These are phyloP conservation scores for Chrysopogon serrulatus DNA, from an alignment of 176 grass and related monocot genomes.

Conservation along the genomic window DNA sequence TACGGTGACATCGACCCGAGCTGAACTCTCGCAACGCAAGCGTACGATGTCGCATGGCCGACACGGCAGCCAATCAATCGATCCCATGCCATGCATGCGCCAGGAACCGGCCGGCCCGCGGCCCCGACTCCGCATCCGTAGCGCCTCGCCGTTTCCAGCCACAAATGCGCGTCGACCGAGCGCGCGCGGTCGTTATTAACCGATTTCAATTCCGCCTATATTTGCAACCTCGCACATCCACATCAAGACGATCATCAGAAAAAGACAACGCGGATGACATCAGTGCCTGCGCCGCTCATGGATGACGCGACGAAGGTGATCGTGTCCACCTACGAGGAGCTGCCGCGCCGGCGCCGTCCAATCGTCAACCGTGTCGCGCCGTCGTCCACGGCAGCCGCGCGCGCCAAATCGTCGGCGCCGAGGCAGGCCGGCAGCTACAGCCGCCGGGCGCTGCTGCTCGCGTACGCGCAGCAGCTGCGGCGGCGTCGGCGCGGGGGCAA, in stretches of 20 bases:
- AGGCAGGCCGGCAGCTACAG: background rate
- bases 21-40: background rate
- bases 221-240: background rate
- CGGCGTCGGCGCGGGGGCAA: background rate
- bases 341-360: conserved; percentile 4
- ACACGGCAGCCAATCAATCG: background rate
- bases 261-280: background rate
- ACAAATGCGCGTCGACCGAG: background rate
- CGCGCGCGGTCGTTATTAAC: background rate
- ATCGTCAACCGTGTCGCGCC: background rate
- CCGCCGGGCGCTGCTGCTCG: conserved; percentile 37
- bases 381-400: background rate
- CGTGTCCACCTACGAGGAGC: conserved; percentile 31
- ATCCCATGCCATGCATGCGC: background rate
- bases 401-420: background rate
- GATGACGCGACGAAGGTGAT: conserved; percentile 20
- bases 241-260: background rate
- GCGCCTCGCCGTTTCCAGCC: background rate
- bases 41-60: background rate
- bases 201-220: background rate
- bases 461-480: conserved; percentile 31
- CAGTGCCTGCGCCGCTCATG: background rate
- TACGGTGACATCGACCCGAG: background rate
- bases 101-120: background rate
- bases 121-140: too few relatives aligned